Base-by-base conservation (phyloP, 2,329 filamentous ascomycete genomes). In the Claviceps quebecensis region DNA sequence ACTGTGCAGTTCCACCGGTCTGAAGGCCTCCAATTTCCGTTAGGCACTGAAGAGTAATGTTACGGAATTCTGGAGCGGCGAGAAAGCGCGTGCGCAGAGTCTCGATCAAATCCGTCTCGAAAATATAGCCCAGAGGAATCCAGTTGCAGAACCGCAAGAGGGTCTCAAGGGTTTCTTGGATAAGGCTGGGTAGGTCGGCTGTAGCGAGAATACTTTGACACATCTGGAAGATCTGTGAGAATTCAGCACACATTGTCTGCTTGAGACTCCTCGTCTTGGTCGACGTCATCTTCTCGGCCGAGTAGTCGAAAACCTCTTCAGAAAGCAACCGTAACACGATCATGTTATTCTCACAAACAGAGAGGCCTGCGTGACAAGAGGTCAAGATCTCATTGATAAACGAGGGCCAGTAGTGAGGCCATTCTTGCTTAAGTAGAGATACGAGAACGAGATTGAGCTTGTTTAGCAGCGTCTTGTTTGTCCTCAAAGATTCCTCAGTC, bases 291-390 rank as follows among this genome's bases (percentile, higher is more conserved):
- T 96, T 88, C 65, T 98, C 93, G 57, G 91, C 88, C 1, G 93
- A 98, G 69, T 94, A 98, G 72, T 98, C 93, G 64, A 98, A 98
- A 39, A 98, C 91, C 69, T 98, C 93, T 68, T 98, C 93, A 6
- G 93, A 98, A 45, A 98, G 78, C 61, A 98, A 74, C 54, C 93
- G 84, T 59, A 98, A 79, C 60, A 98, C 97, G 57, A 87, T 89
- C 93, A 98, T 98, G 76, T 98, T 98, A 75, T 98, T 98, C 73
- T 98, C 93, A 78, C 94, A 98, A 61, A 98, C 94, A 39, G 91
- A 93, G 50, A 98, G 75, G 69, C 86, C 96, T 59, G 87, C 91
- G 67, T 95, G 90, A 71, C 90, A 97, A 52, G 93, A 91, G 22
- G 88, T 86, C 61, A 98, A 89, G 69, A 98, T 98, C 74, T 98